phyloP scores from a whole-genome alignment of 208 protist species.

The Trypanosomatidae sp. region DNA sequence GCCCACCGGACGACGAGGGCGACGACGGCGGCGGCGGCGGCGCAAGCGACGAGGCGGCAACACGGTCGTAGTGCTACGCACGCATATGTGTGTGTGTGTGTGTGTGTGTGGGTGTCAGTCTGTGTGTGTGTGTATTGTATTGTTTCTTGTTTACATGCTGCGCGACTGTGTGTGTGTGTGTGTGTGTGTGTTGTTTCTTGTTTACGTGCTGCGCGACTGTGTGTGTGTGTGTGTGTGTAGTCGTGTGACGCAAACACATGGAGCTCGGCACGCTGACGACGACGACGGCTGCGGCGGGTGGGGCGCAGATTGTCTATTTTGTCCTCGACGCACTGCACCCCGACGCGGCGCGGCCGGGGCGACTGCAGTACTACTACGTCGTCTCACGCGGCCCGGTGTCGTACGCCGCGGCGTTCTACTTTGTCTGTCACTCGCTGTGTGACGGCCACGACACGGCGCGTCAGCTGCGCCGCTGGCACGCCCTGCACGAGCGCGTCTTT shows the following conservation, averaged over 20 bases:
- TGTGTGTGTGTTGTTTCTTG: too few relatives aligned
- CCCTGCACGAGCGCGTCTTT: slow-evolving; percentile 31
- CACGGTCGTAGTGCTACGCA: too few relatives aligned
- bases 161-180: too few relatives aligned
- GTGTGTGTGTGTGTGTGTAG: too few relatives aligned
- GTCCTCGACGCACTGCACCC: slow-evolving; percentile 31
- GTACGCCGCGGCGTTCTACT: slow-evolving; percentile 30
- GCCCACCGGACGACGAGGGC: slow-evolving; percentile 15
- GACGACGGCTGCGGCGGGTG: too few relatives aligned
- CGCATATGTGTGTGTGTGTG: too few relatives aligned
- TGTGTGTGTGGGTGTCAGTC: too few relatives aligned
- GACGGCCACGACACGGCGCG: slow-evolving; percentile 5
- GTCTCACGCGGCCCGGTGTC: slow-evolving; percentile 12
- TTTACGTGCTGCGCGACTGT: too few relatives aligned
- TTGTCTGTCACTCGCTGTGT: slow-evolving; percentile 38
- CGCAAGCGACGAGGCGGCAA: too few relatives aligned
- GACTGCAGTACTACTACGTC: slow-evolving; percentile 36
- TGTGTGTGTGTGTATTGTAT: too few relatives aligned
- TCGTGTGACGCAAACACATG: too few relatives aligned
- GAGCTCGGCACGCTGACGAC: slow-evolving; percentile 30
- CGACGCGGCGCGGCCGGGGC: slow-evolving; percentile 19
- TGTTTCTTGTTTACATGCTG: too few relatives aligned
- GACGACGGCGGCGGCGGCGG: background rate
- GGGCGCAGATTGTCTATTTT: slow-evolving; percentile 59
- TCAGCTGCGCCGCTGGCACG: slow-evolving; percentile 30